phyloP scores from a whole-genome alignment of 441 rosid species.

The Bocquillonia castaneifolia region DNA sequence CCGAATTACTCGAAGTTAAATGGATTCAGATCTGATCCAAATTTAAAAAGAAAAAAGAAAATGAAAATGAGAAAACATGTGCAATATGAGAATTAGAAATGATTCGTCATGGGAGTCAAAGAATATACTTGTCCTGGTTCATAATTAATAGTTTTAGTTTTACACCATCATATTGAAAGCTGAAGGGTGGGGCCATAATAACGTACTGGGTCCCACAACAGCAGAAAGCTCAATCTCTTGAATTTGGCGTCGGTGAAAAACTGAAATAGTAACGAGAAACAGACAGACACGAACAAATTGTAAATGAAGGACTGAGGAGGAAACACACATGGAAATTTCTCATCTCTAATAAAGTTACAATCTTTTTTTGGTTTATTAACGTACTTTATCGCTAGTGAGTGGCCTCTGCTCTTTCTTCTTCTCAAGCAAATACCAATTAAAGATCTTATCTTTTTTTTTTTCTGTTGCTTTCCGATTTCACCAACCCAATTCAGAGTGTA shows the following conservation, averaged over 20 bases:
- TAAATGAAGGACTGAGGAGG: too few species aligned
- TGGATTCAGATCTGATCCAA: too few species aligned
- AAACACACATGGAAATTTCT: conserved; percentile 22
- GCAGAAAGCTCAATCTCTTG: not conserved
- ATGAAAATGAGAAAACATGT: not conserved
- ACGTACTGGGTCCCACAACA: not conserved
- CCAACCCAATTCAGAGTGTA: not conserved
- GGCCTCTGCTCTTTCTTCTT: conserved; percentile 11
- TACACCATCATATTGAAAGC: too few species aligned
- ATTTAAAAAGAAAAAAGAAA: not conserved
- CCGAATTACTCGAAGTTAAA: too few species aligned
- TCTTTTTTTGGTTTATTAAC: not conserved
- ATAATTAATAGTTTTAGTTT: not conserved
- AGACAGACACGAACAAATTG: not conserved
- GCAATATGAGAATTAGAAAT: not conserved
- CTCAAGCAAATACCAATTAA: not conserved
- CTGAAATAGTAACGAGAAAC: not conserved
- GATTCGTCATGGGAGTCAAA: not conserved
- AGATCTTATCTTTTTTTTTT: not conserved
- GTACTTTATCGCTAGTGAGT: conserved; percentile 17
- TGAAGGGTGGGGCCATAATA: not conserved
- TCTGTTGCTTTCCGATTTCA: not conserved
- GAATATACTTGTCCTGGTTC: not conserved
- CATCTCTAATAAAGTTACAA: not conserved
- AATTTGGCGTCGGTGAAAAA: not conserved